A percentile compares a stretch with the other conserved stretches of the same genome.
Conservation (phyloP, 192 early-diverging fungal genomes). For the Coemansia sp. region DNA sequence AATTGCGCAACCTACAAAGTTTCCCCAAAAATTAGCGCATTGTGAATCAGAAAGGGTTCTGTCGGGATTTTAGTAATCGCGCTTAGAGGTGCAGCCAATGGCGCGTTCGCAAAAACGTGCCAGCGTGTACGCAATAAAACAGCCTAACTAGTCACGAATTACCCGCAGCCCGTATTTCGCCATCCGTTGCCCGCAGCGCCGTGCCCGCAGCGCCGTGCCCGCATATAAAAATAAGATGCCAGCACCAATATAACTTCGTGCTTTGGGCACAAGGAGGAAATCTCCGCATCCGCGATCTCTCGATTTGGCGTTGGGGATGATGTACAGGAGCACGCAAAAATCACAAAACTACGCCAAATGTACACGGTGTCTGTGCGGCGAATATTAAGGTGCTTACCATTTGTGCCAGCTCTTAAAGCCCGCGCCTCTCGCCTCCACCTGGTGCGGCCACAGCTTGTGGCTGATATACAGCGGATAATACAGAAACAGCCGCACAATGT, state of each 20-base stretch:
- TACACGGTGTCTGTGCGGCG: background rate
- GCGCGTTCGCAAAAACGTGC: background rate
- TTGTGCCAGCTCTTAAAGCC: background rate
- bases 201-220: constrained; percentile 2
- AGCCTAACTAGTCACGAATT: background rate
- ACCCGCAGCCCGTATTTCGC: too few species aligned
- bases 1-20: constrained; percentile 56
- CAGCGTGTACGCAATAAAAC: background rate
- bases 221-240: background rate
- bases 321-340: background rate
- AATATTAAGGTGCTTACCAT: background rate
- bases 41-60: constrained; percentile 9
- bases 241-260: background rate
- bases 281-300: background rate
- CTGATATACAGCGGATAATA: constrained; percentile 64
- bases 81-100: background rate
- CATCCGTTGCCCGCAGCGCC: background rate
- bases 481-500: constrained; percentile 57
- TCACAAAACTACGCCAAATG: background rate
- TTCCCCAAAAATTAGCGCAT: constrained; percentile 13
- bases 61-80: background rate
- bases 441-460: constrained; percentile 55
- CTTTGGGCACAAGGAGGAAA: background rate
- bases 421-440: background rate
- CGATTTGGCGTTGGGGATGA: constrained; percentile 1